Conservation (phyloP, 495 filamentous ascomycete genomes). For the Aspergillus taichungensis region DNA sequence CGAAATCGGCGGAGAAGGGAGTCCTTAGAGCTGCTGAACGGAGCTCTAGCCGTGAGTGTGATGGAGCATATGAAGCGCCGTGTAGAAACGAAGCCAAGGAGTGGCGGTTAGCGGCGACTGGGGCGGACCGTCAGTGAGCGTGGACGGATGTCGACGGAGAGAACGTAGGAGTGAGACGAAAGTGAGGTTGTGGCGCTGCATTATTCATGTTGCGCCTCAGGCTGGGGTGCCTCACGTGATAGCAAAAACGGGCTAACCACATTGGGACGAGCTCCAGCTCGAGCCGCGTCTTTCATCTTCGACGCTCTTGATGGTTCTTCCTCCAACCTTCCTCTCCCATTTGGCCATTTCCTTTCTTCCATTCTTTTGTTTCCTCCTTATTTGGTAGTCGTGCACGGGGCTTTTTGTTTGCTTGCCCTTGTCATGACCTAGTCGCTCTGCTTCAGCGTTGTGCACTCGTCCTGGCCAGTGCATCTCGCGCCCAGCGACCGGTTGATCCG, state of each 20-base stretch:
- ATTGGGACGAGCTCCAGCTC: background rate
- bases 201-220: background rate
- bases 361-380: background rate
- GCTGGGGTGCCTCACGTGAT: background rate
- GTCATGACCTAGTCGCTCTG: conserved; percentile 8
- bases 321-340: background rate
- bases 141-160: no score
- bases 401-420: conserved; percentile 1
- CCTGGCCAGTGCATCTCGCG: conserved; percentile 3
- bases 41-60: no score
- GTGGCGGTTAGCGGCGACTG: no score
- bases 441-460: conserved; percentile 5
- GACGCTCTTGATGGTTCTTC: background rate
- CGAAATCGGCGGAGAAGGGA: background rate
- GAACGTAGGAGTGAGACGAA: no score
- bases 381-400: background rate
- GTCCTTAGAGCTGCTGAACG: background rate
- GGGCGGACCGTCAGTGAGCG: no score
- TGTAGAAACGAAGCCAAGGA: no score
- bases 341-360: background rate
- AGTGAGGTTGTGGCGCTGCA: no score
- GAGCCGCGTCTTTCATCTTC: background rate
- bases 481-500: background rate
- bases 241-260: background rate
- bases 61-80: no score